Evolutionary conservation across 148 eudicot species (phyloP), one percentile per base, ranked within the genome.

Genomic region (Simmondsia chinensis): DNA sequence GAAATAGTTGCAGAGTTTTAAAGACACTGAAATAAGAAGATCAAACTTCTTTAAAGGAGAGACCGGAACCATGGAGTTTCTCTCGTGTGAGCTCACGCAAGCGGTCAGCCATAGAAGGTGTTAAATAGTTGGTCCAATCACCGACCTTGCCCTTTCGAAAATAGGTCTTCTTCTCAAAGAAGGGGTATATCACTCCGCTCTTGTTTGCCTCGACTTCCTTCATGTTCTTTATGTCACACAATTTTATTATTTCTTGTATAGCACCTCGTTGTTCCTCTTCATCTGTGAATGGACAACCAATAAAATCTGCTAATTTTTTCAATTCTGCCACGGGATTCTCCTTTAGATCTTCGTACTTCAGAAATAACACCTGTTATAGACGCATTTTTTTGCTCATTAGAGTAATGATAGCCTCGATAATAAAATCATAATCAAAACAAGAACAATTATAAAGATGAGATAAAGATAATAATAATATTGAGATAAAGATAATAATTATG

Each of bases 321-420:
- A 61, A 3, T 7, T 54, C 22, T 11, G 10, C 14, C 11, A 12
- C 17, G 6, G 38, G 51, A 27, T 61, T 60, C 1, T 54, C 48
- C 13, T 53, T 61, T 37, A 61, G 2, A 7, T 61, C 66, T 14
- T 61, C 54, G 23, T 61, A 61, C 23, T 36, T 61, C 5, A 61
- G 34, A 17, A 64, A 61, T 35, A 61, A 30, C 25, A 61, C 46
- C 40, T 61, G n/a, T n/a, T n/a, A n/a, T n/a, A n/a, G n/a, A n/a
- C n/a, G n/a, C n/a, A n/a, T n/a, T n/a, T n/a, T n/a, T n/a, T n/a
- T n/a, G n/a, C n/a, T n/a, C n/a, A n/a, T n/a, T n/a, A n/a, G n/a
- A n/a, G n/a, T n/a, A n/a, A n/a, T n/a, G n/a, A n/a, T n/a, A n/a
- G n/a, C n/a, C n/a, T n/a, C n/a, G n/a, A n/a, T n/a, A n/a, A n/a